phyloP scores from a whole-genome alignment of 495 filamentous ascomycete species.

The Chaetomium fimeti region DNA sequence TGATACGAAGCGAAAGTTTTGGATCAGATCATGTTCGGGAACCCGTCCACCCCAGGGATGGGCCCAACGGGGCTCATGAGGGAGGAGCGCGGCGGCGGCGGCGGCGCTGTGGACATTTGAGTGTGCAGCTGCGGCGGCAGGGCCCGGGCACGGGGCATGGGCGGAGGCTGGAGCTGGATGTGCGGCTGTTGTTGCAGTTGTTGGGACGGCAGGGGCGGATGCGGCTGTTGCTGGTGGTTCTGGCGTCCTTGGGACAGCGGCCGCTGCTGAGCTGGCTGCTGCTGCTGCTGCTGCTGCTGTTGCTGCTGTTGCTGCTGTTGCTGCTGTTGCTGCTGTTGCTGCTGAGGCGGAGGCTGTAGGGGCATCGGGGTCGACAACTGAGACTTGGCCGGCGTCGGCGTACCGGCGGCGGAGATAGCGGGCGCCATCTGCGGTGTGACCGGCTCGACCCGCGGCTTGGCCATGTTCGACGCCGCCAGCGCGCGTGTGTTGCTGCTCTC shows the following conservation, averaged over 20 bases:
- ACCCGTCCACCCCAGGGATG: conserved; percentile 28
- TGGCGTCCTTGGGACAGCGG: conserved; percentile 21
- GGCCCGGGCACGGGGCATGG: conserved; percentile 27
- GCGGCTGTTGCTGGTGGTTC: conserved; percentile 23
- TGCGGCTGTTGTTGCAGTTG: conserved; percentile 22
- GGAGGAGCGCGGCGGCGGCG: conserved; percentile 33
- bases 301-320: conserved; percentile 33
- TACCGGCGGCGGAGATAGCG: conserved; percentile 36
- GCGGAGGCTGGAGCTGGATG: conserved; percentile 31
- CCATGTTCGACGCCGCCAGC: conserved; percentile 35
- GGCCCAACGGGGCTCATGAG: conserved; percentile 24
- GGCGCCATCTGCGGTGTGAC: conserved; percentile 46
- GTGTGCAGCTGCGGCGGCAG: conserved; percentile 36
- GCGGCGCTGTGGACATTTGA: conserved; percentile 17
- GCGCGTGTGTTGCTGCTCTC: conserved; percentile 57
- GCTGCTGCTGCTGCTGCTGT: conserved; percentile 26
- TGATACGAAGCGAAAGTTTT: background rate
- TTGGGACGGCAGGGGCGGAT: conserved; percentile 19
- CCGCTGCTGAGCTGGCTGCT: conserved; percentile 25
- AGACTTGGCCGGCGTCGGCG: conserved; percentile 37
- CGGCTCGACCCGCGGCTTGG: conserved; percentile 43
- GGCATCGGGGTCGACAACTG: conserved; percentile 21
- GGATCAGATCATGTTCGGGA: conserved; percentile 47
- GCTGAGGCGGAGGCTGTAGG: conserved; percentile 19
- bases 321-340: conserved; percentile 33